These are phyloP conservation scores for Penicillium dipodomyicola DNA, from an alignment of 495 filamentous ascomycete genomes.

Conservation along the genomic window DNA sequence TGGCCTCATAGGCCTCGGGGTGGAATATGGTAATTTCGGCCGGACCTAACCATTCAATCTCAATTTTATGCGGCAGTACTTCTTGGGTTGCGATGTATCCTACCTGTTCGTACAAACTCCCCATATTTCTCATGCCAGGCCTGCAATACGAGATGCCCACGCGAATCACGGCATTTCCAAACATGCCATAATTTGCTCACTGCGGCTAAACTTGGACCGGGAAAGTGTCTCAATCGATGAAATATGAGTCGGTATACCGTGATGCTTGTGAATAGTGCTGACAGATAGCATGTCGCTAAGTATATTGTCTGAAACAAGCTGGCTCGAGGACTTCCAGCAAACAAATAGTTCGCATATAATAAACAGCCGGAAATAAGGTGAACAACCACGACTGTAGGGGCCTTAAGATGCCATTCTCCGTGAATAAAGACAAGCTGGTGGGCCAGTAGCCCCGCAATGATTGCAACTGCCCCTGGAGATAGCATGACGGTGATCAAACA, in stretches of 20 bases:
- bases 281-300: not conserved
- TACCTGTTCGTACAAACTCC: conserved; percentile 37
- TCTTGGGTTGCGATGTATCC: not conserved
- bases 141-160: conserved; percentile 33
- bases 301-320: not conserved
- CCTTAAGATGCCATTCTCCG: conserved; percentile 23
- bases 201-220: conserved; percentile 37
- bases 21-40: conserved; percentile 37
- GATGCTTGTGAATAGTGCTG: not conserved
- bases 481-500: not conserved
- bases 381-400: conserved; percentile 1
- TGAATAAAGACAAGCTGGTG: conserved; percentile 19
- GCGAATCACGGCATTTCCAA: conserved; percentile 26
- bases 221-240: conserved; percentile 39
- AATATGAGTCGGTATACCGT: conserved; percentile 14
- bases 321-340: not conserved
- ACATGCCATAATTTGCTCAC: conserved; percentile 45
- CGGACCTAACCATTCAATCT: conserved; percentile 23
- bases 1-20: conserved; percentile 23
- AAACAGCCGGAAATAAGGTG: not conserved
- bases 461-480: not conserved
- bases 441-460: conserved; percentile 15
- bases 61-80: no score
- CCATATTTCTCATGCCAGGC: conserved; percentile 38
- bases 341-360: not conserved